These are phyloP conservation scores for Arthrinium puccinioides DNA, from an alignment of 2,329 filamentous ascomycete genomes.

Conservation along the genomic window DNA sequence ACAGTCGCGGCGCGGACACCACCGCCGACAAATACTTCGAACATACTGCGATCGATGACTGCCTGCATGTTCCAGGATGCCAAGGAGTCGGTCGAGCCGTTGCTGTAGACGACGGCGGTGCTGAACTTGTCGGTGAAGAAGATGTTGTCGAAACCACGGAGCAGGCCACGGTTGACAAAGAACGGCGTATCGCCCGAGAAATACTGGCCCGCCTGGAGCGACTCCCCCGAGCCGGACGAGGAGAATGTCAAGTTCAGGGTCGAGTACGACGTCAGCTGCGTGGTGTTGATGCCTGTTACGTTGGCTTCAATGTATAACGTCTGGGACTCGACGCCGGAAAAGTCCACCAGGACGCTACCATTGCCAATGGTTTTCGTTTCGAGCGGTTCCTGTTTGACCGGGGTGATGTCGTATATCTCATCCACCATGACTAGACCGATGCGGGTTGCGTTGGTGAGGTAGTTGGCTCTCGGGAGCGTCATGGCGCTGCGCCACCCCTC, in stretches of 20 bases:
- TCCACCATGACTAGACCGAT: slow-evolving; percentile 44
- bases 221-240: slow-evolving; percentile 40
- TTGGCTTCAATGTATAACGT: slow-evolving; percentile 49
- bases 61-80: slow-evolving; percentile 29
- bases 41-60: slow-evolving; percentile 45
- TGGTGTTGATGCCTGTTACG: slow-evolving; percentile 25
- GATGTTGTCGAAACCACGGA: slow-evolving; percentile 41
- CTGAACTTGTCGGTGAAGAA: slow-evolving; percentile 49
- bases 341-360: slow-evolving; percentile 40
- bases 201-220: slow-evolving; percentile 39
- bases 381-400: slow-evolving; percentile 38
- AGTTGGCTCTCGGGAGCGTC: slow-evolving; percentile 43
- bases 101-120: slow-evolving; percentile 17
- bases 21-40: slow-evolving; percentile 47
- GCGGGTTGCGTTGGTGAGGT: slow-evolving; percentile 41
- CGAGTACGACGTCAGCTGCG: slow-evolving; percentile 12
- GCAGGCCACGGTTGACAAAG: slow-evolving; percentile 41
- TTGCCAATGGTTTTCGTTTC: slow-evolving; percentile 39
- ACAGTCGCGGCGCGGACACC: slow-evolving; percentile 42
- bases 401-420: slow-evolving; percentile 38
- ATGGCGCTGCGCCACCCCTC: slow-evolving; percentile 47
- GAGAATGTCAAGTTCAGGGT: slow-evolving; percentile 46
- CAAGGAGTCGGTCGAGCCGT: slow-evolving; percentile 1
- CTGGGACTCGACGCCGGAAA: slow-evolving; percentile 38
- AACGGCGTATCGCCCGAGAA: slow-evolving; percentile 40